phyloP scores from a whole-genome alignment of 176 grass and related monocot genomes.

The Saccharum spontaneum region DNA sequence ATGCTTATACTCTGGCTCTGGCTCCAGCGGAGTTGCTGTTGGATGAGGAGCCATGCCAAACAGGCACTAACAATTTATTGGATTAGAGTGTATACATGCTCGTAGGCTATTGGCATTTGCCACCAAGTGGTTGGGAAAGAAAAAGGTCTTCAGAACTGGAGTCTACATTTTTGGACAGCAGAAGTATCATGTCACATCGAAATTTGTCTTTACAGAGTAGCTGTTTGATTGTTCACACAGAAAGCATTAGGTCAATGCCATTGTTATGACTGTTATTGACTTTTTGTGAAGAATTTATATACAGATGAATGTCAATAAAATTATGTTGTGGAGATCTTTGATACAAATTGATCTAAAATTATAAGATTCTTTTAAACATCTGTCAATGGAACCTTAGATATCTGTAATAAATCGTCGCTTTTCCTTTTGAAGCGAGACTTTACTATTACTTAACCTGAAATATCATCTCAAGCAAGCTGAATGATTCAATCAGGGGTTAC shows the following conservation, averaged over 20 bases:
- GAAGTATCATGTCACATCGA: not conserved
- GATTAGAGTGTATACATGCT: not conserved
- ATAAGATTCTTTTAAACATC: not conserved
- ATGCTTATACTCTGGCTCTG: not conserved
- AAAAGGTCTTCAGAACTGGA: not conserved
- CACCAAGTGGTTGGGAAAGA: not conserved
- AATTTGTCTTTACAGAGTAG: not conserved
- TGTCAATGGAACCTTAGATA: not conserved
- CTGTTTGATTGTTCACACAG: not conserved
- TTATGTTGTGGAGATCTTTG: not conserved
- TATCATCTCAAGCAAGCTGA: not conserved
- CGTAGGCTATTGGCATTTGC: not conserved
- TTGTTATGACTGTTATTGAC: not conserved
- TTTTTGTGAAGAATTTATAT: slow-evolving; percentile 1
- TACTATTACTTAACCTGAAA: not conserved
- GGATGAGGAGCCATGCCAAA: not conserved
- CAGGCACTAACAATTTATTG: not conserved
- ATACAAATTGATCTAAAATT: not conserved
- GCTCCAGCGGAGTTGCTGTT: not conserved
- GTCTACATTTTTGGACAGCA: not conserved
- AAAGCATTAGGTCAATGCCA: not conserved
- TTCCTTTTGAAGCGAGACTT: not conserved
- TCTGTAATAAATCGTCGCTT: not conserved
- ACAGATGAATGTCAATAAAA: not conserved
- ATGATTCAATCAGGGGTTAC: not conserved